Conservation (phyloP, 1,284 basidiomycete species). For the Marasmius sp. region DNA sequence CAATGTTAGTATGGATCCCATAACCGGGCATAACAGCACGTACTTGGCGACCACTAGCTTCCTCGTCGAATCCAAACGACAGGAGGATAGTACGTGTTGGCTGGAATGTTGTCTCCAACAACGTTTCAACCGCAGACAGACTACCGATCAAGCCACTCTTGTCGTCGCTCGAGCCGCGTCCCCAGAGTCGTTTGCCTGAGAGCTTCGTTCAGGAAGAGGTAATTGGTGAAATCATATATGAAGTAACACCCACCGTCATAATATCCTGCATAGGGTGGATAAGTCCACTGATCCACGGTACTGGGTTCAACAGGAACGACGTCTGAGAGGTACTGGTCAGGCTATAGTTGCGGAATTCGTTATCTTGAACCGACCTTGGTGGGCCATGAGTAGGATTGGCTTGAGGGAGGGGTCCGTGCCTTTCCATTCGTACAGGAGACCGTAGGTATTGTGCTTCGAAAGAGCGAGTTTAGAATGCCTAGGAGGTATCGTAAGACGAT, state of each 20-base stretch:
- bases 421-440: constrained; percentile 55
- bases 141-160: constrained; percentile 42
- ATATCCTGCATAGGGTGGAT: constrained; percentile 49
- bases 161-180: constrained; percentile 43
- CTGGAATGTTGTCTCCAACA: constrained; percentile 41
- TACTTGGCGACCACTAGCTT: constrained; percentile 42
- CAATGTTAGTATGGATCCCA: background rate
- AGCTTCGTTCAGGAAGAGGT: background rate
- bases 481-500: background rate
- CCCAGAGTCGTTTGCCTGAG: constrained; percentile 37
- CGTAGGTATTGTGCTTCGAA: constrained; percentile 48
- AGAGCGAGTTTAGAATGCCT: constrained; percentile 40
- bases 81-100: constrained; percentile 51
- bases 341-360: background rate
- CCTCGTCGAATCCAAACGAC: constrained; percentile 63
- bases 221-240: background rate
- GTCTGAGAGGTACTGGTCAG: constrained; percentile 28
- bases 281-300: constrained; percentile 45
- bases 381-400: constrained; percentile 56
- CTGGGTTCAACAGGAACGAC: constrained; percentile 52
- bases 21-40: background rate
- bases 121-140: constrained; percentile 42
- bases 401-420: constrained; percentile 51
- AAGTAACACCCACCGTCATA: constrained; percentile 35
- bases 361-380: constrained; percentile 42